Conservation (phyloP, 306 rosid genomes). For the Clitoria ternatea region DNA sequence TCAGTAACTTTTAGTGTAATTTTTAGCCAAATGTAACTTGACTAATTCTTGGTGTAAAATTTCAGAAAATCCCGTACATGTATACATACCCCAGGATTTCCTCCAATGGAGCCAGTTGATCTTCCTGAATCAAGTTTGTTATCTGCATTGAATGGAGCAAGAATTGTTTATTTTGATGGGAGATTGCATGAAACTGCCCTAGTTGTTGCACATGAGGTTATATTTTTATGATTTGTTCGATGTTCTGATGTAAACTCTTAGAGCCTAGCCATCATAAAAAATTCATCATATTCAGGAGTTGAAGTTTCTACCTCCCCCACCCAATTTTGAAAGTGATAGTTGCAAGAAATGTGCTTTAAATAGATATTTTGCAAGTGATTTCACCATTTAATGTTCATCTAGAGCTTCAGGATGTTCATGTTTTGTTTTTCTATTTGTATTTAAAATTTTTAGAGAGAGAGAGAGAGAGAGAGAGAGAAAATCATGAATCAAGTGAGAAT, state of each 20-base stretch:
- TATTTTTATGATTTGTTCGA: background rate
- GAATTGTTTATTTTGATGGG: slow-evolving; percentile 64
- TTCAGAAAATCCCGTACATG: slow-evolving; percentile 89
- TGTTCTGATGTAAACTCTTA: background rate
- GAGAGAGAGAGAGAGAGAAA: no score
- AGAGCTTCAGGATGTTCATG: background rate
- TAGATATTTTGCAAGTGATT: no score
- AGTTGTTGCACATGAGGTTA: slow-evolving; percentile 80
- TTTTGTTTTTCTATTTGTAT: background rate
- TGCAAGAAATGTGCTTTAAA: background rate
- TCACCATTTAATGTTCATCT: background rate
- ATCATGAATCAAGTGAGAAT: no score
- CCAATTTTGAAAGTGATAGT: no score
- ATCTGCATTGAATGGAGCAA: slow-evolving; percentile 73
- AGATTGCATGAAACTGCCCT: slow-evolving; percentile 75
- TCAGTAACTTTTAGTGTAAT: no score
- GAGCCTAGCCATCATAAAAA: slow-evolving; percentile 5
- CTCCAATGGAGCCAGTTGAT: slow-evolving; percentile 71
- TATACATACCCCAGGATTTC: slow-evolving; percentile 79
- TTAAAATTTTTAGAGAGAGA: no score
- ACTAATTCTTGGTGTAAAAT: slow-evolving; percentile 8
- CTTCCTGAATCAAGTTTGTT: slow-evolving; percentile 52
- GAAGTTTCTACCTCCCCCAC: background rate
- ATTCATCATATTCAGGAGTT: slow-evolving; percentile 8
- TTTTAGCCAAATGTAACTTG: no score